These are phyloP conservation scores for Peterozyma xylosa DNA, from an alignment of 805 yeast genomes.

Conservation along the genomic window DNA sequence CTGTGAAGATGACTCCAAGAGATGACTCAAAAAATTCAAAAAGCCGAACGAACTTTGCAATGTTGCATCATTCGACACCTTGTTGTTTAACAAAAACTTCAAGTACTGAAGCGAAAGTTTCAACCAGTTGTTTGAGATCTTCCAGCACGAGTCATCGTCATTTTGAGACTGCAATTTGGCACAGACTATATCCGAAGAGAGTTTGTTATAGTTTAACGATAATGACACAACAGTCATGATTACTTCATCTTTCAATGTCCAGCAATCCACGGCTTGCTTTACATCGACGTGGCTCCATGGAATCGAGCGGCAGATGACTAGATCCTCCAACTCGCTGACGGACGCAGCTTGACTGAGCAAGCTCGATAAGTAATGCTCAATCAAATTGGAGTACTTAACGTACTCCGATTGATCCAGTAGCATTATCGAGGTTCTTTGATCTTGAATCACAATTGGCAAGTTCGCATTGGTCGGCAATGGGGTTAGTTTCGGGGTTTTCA, in stretches of 20 bases:
- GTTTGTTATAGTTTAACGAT: not conserved
- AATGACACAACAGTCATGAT: slow-evolving; percentile 1
- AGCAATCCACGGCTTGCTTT: not conserved
- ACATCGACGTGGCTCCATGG: too few relatives aligned
- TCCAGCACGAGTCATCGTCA: slow-evolving; percentile 3
- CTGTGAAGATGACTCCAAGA: slow-evolving; percentile 2
- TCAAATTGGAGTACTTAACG: too few relatives aligned
- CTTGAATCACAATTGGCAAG: too few relatives aligned
- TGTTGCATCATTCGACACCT: not conserved
- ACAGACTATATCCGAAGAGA: slow-evolving; percentile 1
- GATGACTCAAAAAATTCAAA: slow-evolving; percentile 3
- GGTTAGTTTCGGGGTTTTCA: too few relatives aligned
- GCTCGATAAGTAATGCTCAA: too few relatives aligned
- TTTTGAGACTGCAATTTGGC: not conserved
- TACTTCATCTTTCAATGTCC: slow-evolving; percentile 4
- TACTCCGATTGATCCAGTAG: too few relatives aligned
- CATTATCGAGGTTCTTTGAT: too few relatives aligned
- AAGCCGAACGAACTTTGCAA: not conserved
- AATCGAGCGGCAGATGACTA: too few relatives aligned
- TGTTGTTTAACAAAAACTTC: not conserved
- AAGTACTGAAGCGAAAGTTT: slow-evolving; percentile 1
- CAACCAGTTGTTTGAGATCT: slow-evolving; percentile 6
- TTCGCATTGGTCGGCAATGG: too few relatives aligned
- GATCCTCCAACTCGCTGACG: too few relatives aligned
- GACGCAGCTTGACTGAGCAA: too few relatives aligned